Percentiles rank a stretch among this genome's conserved stretches.
Conservation (phyloP, 164 flowering plant species). For the Magnolia changhungtana region DNA sequence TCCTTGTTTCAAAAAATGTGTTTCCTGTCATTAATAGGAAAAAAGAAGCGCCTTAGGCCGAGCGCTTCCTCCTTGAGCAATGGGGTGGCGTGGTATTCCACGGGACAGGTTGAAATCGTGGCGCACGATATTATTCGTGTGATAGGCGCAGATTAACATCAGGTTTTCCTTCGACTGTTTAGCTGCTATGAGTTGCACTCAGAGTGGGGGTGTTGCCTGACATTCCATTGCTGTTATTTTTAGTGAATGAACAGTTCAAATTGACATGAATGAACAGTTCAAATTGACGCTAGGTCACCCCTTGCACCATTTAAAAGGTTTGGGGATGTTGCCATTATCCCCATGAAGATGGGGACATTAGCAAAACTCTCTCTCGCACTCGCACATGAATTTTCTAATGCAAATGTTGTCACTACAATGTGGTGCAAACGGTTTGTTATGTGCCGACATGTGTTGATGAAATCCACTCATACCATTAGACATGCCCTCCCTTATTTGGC, state of each 20-base stretch:
- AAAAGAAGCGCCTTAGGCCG: slow-evolving; percentile 46
- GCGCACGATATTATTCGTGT: slow-evolving; percentile 44
- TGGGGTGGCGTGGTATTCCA: slow-evolving; percentile 72
- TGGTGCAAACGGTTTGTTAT: too few relatives aligned
- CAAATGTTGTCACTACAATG: too few relatives aligned
- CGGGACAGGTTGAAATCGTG: slow-evolving; percentile 55
- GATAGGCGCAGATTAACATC: slow-evolving; percentile 45
- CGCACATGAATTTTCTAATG: background rate
- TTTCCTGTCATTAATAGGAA: background rate
- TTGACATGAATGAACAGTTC: background rate
- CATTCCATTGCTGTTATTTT: slow-evolving; percentile 11
- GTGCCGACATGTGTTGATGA: too few relatives aligned
- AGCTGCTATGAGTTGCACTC: slow-evolving; percentile 36
- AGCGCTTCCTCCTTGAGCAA: slow-evolving; percentile 51
- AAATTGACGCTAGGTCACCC: too few relatives aligned
- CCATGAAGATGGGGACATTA: too few relatives aligned
- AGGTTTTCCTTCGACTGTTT: slow-evolving; percentile 35
- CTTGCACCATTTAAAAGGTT: background rate
- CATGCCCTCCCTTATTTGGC: too few relatives aligned
- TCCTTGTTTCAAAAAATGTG: background rate
- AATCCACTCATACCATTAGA: too few relatives aligned
- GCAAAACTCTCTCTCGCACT: background rate
- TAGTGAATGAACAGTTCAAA: too few relatives aligned
- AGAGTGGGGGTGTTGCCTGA: slow-evolving; percentile 30
- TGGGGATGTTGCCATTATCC: too few relatives aligned